Evolutionary conservation across 805 yeast species (phyloP), one percentile per base, ranked within the genome.

Genomic region (Candida ovalis): DNA sequence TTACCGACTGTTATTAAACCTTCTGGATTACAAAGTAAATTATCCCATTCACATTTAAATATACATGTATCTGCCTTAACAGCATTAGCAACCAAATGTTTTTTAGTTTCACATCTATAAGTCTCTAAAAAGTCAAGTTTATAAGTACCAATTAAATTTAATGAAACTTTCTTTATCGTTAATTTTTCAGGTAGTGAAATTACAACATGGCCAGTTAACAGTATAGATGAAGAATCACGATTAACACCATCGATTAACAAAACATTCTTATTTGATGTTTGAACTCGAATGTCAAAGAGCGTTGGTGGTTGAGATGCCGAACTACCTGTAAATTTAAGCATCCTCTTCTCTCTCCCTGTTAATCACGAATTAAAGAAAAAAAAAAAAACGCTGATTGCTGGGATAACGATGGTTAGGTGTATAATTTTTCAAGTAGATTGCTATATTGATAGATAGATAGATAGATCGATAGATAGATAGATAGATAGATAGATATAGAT

Each of bases 201-300:
- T 41, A 76, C 78, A 41, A 78, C 73, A 44, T 67, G 69, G 0
- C 84, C 84, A 22, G 69, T 71, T 23, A 78, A 53, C 7, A 70
- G 64, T 1, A 75, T 61, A 4, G 71, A 60, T 6, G 74, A 74
- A 40, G 76, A 67, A 51, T 77, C 82, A 39, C 60, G 63, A 42
- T 71, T 74, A 39, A 71, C 63, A 0, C 82, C 82, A 45, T 63
- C 67, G 30, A 78, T 61, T 12, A 77, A 49, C 1, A 77, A 38
- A 23, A 70, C 55, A 53, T 77, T 76, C 40, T 72, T 72, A 54
- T 71, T 65, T 6, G 69, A 68, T 1, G 76, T 63, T 39, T 66
- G 68, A 43, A 76, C 42, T 38, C 68, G 44, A 3, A 63, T 52
- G 41, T 62, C 67, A 37, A 53, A 59, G 8, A 51, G 27, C 5